Conservation (phyloP, 139 green algal species). For the Chlorella sp. region DNA sequence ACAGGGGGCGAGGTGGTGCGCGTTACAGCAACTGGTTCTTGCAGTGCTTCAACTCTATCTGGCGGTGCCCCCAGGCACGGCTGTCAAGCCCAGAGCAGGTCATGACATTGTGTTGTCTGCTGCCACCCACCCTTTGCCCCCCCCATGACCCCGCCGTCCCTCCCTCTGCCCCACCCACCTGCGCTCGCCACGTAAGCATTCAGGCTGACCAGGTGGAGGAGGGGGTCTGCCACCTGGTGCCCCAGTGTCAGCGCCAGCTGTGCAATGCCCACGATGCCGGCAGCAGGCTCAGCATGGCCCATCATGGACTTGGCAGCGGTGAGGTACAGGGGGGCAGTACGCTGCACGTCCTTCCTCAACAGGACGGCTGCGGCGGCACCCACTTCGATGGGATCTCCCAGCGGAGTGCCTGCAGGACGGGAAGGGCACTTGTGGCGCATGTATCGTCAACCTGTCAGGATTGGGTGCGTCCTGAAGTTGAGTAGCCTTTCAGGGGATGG, state of each 20-base stretch:
- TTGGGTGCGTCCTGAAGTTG: no score
- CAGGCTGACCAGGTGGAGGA: slow-evolving; percentile 54
- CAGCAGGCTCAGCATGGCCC: slow-evolving; percentile 88
- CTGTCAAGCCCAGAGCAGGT: neutral
- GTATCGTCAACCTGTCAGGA: no score
- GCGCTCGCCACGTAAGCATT: slow-evolving; percentile 66
- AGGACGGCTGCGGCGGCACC: slow-evolving; percentile 64
- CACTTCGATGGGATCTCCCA: slow-evolving; percentile 91
- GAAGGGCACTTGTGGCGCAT: neutral
- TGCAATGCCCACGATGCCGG: slow-evolving; percentile 78
- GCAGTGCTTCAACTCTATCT: neutral
- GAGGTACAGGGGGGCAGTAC: slow-evolving; percentile 56
- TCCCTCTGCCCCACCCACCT: neutral
- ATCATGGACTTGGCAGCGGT: slow-evolving; percentile 81
- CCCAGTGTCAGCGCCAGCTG: slow-evolving; percentile 47
- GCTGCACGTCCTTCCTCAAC: slow-evolving; percentile 1
- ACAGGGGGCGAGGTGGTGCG: neutral
- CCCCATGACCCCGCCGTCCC: neutral
- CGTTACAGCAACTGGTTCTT: neutral
- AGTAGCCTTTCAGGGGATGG: no score
- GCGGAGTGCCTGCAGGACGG: slow-evolving; percentile 40
- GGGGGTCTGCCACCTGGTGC: slow-evolving; percentile 37
- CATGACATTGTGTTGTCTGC: neutral
- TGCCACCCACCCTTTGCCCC: neutral
- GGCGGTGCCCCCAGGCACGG: neutral